phyloP scores from a whole-genome alignment of 768 basidiomycete genomes.

The Sarcodon sp. region DNA sequence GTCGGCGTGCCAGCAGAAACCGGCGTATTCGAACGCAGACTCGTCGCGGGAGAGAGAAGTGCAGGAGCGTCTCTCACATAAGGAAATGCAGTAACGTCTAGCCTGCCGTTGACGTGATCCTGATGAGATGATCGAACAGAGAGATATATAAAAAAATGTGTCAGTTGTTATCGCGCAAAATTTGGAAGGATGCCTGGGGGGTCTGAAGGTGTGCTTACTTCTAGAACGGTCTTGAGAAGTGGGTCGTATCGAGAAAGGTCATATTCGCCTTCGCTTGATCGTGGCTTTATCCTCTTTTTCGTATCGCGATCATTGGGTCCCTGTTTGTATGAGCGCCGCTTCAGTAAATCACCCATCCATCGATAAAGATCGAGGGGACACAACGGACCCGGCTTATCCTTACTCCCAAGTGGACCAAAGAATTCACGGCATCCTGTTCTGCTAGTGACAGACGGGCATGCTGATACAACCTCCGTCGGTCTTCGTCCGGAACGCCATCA shows the following conservation, averaged over 20 bases:
- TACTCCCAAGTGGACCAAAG: slow-evolving; percentile 69
- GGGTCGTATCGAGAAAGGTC: slow-evolving; percentile 94
- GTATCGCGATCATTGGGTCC: slow-evolving; percentile 63
- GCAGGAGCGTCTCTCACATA: slow-evolving; percentile 77
- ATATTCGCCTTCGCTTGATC: slow-evolving; percentile 80
- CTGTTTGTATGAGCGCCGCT: slow-evolving; percentile 22
- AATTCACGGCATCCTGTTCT: slow-evolving; percentile 91
- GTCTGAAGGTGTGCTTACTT: slow-evolving; percentile 34
- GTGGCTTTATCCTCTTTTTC: slow-evolving; percentile 75
- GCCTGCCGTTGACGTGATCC: slow-evolving; percentile 73
- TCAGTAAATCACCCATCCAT: background rate
- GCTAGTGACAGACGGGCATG: slow-evolving; percentile 80
- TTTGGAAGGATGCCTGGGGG: background rate
- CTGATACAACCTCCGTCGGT: slow-evolving; percentile 86
- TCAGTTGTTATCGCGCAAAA: background rate
- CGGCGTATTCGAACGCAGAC: slow-evolving; percentile 37
- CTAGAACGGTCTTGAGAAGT: slow-evolving; percentile 63
- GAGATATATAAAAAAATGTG: no score
- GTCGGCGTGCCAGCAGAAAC: slow-evolving; percentile 26
- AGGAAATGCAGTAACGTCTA: slow-evolving; percentile 76
- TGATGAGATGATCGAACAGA: slow-evolving; percentile 15
- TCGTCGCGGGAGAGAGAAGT: slow-evolving; percentile 28
- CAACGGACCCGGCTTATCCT: slow-evolving; percentile 67
- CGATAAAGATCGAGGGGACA: background rate
- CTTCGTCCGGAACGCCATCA: slow-evolving; percentile 98